Conservation (phyloP, 2,329 filamentous ascomycete species). For the Amesomyces nigricolor region DNA sequence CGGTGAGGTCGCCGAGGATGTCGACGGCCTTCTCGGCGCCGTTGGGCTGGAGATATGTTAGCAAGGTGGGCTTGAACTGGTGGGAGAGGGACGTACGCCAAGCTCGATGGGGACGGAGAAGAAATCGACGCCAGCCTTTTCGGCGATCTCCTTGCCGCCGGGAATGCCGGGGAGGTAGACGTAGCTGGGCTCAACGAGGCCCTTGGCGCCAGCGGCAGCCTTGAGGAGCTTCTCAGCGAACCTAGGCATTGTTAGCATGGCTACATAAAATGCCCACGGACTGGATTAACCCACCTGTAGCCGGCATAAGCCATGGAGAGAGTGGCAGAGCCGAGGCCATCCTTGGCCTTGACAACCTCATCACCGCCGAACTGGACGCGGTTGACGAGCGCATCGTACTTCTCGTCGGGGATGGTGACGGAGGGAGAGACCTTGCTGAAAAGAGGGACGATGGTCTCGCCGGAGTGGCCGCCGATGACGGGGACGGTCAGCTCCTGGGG, state of each 20-base stretch:
- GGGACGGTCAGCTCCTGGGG: constrained; percentile 80
- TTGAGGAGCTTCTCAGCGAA: constrained; percentile 94
- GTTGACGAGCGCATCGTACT: constrained; percentile 85
- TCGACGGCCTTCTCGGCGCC: constrained; percentile 84
- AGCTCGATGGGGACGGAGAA: constrained; percentile 96
- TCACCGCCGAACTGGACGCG: constrained; percentile 98
- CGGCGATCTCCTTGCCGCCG: constrained; percentile 78
- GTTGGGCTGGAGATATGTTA: constrained; percentile 52
- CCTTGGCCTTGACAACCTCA: constrained; percentile 83
- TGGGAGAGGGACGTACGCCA: constrained; percentile 59
- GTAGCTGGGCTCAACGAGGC: constrained; percentile 89
- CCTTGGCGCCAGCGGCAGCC: constrained; percentile 82
- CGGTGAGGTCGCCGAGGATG: constrained; percentile 68
- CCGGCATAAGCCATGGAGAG: constrained; percentile 89
- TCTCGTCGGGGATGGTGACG: constrained; percentile 78
- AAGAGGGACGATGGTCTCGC: constrained; percentile 94
- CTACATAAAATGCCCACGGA: neutral
- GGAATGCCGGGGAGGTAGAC: constrained; percentile 89
- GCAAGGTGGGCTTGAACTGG: constrained; percentile 14
- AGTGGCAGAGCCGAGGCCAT: constrained; percentile 74
- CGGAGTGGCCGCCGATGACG: constrained; percentile 94
- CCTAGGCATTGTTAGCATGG: constrained; percentile 39
- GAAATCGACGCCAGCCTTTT: constrained; percentile 81
- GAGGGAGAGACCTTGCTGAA: constrained; percentile 85
- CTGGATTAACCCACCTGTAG: constrained; percentile 60